Evolutionary conservation across 1,284 basidiomycete genomes (phyloP).

Genomic region (Meira nashicola): DNA sequence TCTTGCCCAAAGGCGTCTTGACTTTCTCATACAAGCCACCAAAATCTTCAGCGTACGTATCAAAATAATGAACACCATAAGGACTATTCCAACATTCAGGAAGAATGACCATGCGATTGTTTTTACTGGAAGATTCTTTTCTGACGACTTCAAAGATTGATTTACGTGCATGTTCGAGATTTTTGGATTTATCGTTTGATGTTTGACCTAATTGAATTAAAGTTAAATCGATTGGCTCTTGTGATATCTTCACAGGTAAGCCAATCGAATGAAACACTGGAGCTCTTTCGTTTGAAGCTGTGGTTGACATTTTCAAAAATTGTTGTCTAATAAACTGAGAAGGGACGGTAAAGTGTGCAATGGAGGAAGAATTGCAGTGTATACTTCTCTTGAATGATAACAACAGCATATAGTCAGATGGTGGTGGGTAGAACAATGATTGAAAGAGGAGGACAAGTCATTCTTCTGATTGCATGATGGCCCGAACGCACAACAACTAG

Average conservation of each 20-base stretch:
- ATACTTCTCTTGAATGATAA: no score
- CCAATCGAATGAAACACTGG: constrained; percentile 5
- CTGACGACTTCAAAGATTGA: constrained; percentile 22
- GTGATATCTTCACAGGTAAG: neutral
- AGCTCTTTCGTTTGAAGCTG: neutral
- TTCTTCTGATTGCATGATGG: no score
- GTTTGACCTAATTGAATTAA: constrained; percentile 47
- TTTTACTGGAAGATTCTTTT: neutral
- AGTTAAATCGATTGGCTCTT: constrained; percentile 20
- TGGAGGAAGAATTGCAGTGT: no score
- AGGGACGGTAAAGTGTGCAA: neutral
- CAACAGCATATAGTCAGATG: no score
- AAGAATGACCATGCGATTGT: constrained; percentile 26
- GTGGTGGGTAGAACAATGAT: no score
- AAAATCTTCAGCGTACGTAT: constrained; percentile 47
- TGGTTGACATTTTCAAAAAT: neutral
- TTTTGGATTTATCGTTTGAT: constrained; percentile 40
- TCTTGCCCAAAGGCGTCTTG: constrained; percentile 18
- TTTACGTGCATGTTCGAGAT: constrained; percentile 38
- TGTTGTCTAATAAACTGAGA: neutral
- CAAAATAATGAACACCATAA: constrained; percentile 68
- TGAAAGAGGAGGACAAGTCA: no score
- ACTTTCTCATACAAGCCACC: constrained; percentile 43
- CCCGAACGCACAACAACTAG: no score
- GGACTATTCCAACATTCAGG: constrained; percentile 98